A percentile compares a stretch with the other conserved stretches of the same genome.
These are phyloP conservation scores for Polymyxa betae DNA, from an alignment of 208 protist species.

Conservation along the genomic window DNA sequence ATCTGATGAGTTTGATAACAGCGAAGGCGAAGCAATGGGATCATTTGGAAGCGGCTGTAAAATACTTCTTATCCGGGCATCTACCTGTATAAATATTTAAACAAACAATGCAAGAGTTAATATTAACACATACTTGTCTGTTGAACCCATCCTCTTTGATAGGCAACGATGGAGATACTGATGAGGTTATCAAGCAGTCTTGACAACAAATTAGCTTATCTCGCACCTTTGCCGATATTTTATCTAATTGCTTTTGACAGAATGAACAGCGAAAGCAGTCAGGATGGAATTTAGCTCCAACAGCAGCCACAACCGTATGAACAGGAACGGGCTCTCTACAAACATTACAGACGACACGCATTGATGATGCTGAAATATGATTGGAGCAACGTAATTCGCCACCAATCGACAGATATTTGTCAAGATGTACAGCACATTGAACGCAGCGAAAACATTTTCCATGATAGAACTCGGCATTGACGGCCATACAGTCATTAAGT, in stretches of 20 bases:
- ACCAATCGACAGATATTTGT: conserved; percentile 41
- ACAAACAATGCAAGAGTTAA: neutral
- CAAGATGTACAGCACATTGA: conserved; percentile 1
- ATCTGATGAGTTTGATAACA: neutral
- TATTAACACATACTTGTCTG: conserved; percentile 1
- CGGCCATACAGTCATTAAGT: conserved; percentile 35
- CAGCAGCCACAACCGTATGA: conserved; percentile 23
- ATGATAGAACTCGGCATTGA: conserved; percentile 52
- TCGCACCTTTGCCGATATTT: conserved; percentile 23
- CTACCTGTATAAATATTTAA: neutral
- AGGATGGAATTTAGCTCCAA: conserved; percentile 25
- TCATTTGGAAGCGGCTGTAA: neutral
- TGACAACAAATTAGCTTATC: conserved; percentile 46
- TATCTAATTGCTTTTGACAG: conserved; percentile 50
- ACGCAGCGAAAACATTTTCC: conserved; percentile 23
- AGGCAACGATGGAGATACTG: conserved; percentile 11
- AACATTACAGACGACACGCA: neutral
- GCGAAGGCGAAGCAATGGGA: neutral
- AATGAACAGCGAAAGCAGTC: conserved; percentile 38
- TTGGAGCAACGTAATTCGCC: conserved; percentile 36
- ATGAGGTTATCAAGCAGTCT: conserved; percentile 48
- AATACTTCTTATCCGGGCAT: conserved; percentile 7
- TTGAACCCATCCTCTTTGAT: conserved; percentile 36
- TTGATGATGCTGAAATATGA: conserved; percentile 41
- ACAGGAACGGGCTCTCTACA: conserved; percentile 9